Base-by-base conservation (phyloP, 1,284 basidiomycete species). In the Leccinum cinnamomeum region DNA sequence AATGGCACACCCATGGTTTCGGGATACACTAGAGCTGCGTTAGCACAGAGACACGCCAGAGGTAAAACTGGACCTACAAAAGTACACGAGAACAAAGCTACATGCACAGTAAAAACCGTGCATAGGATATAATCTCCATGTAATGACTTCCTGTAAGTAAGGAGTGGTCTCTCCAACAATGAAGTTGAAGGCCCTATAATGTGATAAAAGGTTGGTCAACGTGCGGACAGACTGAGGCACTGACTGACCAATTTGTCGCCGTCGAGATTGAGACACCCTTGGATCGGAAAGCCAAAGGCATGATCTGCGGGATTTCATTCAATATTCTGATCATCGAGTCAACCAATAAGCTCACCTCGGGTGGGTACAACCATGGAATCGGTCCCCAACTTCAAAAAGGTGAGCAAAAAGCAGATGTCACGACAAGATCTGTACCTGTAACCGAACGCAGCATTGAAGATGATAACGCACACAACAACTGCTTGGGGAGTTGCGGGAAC, bases 251-350 rank as follows among this genome's bases (percentile, higher is more conserved):
- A 65, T 88, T 88, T 59, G 86, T 89, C 10, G 93, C 92, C 1
- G 95, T 97, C 0, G 94, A 97, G 20, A 97, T 72, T 7, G 93
- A 96, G 14, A 97, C 95, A 33, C 96, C 97, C 79, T 98, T 98
- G 14, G 95, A 95, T 59, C 95, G 87, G 71, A 96, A 87, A 18
- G 88, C 82, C 53, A 96, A 81, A 14, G 95, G 95, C 86, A 97
- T 91, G 72, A 99, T 98, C 89, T 97, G 76, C 12, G 66, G 64
- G 44, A 63, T 65, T 57, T 46, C 2, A 61, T 44, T 66, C 56
- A 64, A 59, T 16, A 23, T 11, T 58, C 35, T 7, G n/a, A 46
- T 60, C 33, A 39, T 46, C 23, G 18, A n/a, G 39, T 50, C 62
- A 58, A 62, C 20, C 50, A 2, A 59, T 50, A 20, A 56, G 53